Evolutionary conservation across 2,329 filamentous ascomycete species (phyloP).

Genomic region (Microsporum audouinii): DNA sequence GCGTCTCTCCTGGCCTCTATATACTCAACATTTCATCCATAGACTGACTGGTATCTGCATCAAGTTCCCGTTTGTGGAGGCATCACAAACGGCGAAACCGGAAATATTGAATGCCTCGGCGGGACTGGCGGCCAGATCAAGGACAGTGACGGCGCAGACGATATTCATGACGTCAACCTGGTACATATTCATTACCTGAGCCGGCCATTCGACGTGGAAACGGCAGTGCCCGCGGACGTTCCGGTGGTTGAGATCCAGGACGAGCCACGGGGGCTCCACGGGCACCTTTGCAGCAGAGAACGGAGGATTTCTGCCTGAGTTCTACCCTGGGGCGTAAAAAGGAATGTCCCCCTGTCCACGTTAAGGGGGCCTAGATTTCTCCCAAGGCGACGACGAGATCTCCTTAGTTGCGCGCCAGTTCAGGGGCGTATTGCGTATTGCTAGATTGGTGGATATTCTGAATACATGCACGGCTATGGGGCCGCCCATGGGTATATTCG

Average conservation of each 20-base stretch:
- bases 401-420: conserved; percentile 75
- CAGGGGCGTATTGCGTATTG: conserved; percentile 77
- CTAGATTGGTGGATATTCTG: conserved; percentile 80
- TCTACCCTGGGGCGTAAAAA: conserved; percentile 67
- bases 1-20: not conserved
- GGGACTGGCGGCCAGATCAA: conserved; percentile 70
- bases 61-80: conserved; percentile 60
- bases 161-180: conserved; percentile 72
- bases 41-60: not conserved
- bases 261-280: conserved; percentile 77
- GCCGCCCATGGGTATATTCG: conserved; percentile 85
- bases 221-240: conserved; percentile 72
- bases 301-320: conserved; percentile 77
- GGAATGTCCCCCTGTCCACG: conserved; percentile 78
- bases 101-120: conserved; percentile 88
- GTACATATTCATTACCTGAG: conserved; percentile 79
- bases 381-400: conserved; percentile 82
- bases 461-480: conserved; percentile 86
- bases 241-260: conserved; percentile 84
- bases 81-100: conserved; percentile 73
- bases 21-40: conserved; percentile 37
- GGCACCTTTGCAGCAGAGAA: conserved; percentile 70
- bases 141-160: conserved; percentile 84
- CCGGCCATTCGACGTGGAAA: conserved; percentile 77
- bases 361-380: conserved; percentile 76